phyloP scores from a whole-genome alignment of 768 basidiomycete species.

The Leccinum olivaceopallidum region DNA sequence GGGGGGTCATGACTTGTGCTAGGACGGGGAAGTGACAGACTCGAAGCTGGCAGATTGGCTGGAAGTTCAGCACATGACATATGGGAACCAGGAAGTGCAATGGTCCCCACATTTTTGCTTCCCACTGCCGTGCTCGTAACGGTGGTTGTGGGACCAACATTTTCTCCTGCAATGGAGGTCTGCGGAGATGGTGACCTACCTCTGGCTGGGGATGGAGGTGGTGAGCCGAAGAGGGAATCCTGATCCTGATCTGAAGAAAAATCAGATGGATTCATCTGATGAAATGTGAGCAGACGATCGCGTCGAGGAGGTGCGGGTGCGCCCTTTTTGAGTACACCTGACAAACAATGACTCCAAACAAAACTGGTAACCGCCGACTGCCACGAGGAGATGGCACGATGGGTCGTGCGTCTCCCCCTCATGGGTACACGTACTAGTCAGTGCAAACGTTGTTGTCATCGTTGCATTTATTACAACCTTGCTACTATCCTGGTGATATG shows the following conservation, averaged over 20 bases:
- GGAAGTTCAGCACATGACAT: constrained; percentile 79
- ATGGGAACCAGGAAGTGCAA: constrained; percentile 97
- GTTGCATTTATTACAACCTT: too few relatives aligned
- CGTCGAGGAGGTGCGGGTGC: neutral
- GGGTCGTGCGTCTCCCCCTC: too few relatives aligned
- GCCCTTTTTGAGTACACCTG: constrained; percentile 1
- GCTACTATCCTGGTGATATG: too few relatives aligned
- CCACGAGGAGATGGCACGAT: too few relatives aligned
- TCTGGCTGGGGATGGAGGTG: constrained; percentile 69
- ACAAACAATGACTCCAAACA: constrained; percentile 16
- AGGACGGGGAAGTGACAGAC: constrained; percentile 33
- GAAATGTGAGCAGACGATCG: neutral
- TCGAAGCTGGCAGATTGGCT: constrained; percentile 75
- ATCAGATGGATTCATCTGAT: constrained; percentile 20
- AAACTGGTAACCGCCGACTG: neutral
- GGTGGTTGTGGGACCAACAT: constrained; percentile 15
- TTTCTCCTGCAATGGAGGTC: constrained; percentile 22
- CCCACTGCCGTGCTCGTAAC: constrained; percentile 27
- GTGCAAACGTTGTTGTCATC: too few relatives aligned
- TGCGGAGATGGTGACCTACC: constrained; percentile 75
- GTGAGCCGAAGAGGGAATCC: constrained; percentile 80
- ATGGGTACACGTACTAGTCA: too few relatives aligned
- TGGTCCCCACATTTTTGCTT: constrained; percentile 83
- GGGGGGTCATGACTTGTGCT: constrained; percentile 29
- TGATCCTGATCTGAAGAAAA: constrained; percentile 38